Evolutionary conservation across 805 yeast species (phyloP), one percentile per base, ranked within the genome.

Genomic region (Candida multigemmis): DNA sequence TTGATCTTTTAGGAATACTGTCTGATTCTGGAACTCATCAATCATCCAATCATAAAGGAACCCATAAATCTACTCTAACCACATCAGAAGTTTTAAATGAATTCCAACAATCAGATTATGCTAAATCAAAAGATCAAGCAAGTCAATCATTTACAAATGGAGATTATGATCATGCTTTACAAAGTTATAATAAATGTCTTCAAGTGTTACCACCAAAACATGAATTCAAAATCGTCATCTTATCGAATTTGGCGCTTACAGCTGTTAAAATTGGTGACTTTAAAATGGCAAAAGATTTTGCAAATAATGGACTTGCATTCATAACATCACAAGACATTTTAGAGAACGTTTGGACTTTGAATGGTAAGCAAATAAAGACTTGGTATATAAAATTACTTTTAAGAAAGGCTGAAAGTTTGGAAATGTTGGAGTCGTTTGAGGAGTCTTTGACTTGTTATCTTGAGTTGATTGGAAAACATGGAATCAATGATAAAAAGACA

Each of bases 361-460:
- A 50, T 6, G 75, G 68, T 5, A 76, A 77, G 41, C 42, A 64
- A 1, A 64, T 80, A 34, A 74, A 70, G 44, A 75, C 73, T 11
- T 74, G 91, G 50, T 84, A 86, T 79, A 51, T 69, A 14, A 87
- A 85, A 49, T 60, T 89, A 11, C 49, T 74, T 25, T 54, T 70
- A 3, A 73, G 79, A 34, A 71, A 73, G 36, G 96, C 96, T 0
- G 96, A 91, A 44, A 77, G 89, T 2, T 62, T 76, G 21, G 99
- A 91, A 52, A 74, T 74, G 49, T 43, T 75, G 28, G 99, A 91
- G 42, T 69, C 68, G 38, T 83, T 67, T 50, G 46, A 63, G 30
- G 76, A 68, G 5, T 78, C 96, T 0, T 58, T 82, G 14, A 60
- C 51, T 0, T 46, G 70, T 5, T 89, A 85, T 61, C 68, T 66